These are phyloP conservation scores for Hysterangium stoloniferum DNA, from an alignment of 768 basidiomycete genomes.

Conservation along the genomic window DNA sequence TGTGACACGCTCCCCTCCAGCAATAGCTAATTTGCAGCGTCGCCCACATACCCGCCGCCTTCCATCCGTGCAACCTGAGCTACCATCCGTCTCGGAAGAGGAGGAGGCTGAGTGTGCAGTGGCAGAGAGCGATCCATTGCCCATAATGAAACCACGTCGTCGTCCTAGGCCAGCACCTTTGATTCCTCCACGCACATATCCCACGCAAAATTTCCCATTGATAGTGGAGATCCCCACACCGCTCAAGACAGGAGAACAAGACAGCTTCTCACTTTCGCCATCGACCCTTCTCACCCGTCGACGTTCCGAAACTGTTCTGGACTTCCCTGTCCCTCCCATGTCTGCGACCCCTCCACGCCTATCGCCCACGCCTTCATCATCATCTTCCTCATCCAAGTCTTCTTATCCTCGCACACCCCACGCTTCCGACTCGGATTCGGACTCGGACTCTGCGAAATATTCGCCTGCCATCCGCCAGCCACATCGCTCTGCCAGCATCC, in stretches of 20 bases:
- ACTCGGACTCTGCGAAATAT: not conserved
- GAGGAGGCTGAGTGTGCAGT: not conserved
- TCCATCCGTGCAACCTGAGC: not conserved
- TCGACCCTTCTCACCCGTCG: constrained; percentile 3
- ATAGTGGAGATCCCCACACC: not conserved
- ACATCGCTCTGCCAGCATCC: constrained; percentile 6
- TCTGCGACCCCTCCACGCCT: not conserved
- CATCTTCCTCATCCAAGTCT: not conserved
- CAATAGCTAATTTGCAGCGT: not conserved
- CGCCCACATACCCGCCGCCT: constrained; percentile 9
- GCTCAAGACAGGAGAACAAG: not conserved
- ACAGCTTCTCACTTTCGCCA: constrained; percentile 5
- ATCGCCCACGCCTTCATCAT: constrained; percentile 1
- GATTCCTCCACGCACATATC: not conserved
- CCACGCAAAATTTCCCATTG: not conserved
- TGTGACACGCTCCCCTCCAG: not conserved
- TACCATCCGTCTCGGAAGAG: not conserved
- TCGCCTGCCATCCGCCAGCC: not conserved
- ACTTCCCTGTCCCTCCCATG: constrained; percentile 2
- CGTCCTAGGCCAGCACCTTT: constrained; percentile 5
- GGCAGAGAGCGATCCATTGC: not conserved
- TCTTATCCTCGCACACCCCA: constrained; percentile 2
- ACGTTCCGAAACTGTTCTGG: constrained; percentile 8
- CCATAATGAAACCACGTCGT: not conserved
- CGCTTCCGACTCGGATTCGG: not conserved